Evolutionary conservation across 2,329 filamentous ascomycete species (phyloP).

Genomic region (Fusarium sp.): DNA sequence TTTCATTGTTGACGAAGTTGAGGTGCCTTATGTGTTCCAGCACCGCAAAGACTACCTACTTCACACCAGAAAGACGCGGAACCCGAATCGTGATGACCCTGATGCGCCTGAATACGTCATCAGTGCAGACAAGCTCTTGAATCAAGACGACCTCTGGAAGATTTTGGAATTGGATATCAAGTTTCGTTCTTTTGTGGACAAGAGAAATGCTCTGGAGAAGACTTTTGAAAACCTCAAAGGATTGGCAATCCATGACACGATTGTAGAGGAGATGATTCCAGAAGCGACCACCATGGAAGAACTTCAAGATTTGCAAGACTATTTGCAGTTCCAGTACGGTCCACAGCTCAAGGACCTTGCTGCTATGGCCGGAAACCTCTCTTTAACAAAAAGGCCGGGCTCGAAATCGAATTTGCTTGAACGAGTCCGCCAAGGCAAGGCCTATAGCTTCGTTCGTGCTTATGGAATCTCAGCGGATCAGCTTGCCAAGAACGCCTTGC

Average conservation of each 20-base stretch:
- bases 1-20: conserved; percentile 91
- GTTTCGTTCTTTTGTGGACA: conserved; percentile 91
- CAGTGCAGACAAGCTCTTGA: conserved; percentile 85
- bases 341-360: conserved; percentile 83
- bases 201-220: conserved; percentile 84
- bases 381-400: conserved; percentile 82
- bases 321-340: conserved; percentile 93
- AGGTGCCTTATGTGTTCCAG: conserved; percentile 97
- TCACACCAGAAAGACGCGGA: conserved; percentile 77
- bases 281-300: conserved; percentile 90
- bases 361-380: conserved; percentile 68
- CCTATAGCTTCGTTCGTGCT: conserved; percentile 83
- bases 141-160: conserved; percentile 93
- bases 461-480: conserved; percentile 92
- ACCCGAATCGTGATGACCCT: conserved; percentile 70
- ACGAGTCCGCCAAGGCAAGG: conserved; percentile 80
- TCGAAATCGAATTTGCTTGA: conserved; percentile 84
- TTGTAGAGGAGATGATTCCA: conserved; percentile 84
- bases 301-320: conserved; percentile 95
- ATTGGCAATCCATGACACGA: conserved; percentile 72
- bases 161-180: conserved; percentile 95
- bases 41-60: conserved; percentile 98
- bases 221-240: conserved; percentile 78
- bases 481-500: conserved; percentile 85
- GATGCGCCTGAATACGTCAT: conserved; percentile 78